Percentiles rank a stretch among this genome's conserved stretches.
phyloP scores from a whole-genome alignment of 331 rosid species.

The Ulmus americana region DNA sequence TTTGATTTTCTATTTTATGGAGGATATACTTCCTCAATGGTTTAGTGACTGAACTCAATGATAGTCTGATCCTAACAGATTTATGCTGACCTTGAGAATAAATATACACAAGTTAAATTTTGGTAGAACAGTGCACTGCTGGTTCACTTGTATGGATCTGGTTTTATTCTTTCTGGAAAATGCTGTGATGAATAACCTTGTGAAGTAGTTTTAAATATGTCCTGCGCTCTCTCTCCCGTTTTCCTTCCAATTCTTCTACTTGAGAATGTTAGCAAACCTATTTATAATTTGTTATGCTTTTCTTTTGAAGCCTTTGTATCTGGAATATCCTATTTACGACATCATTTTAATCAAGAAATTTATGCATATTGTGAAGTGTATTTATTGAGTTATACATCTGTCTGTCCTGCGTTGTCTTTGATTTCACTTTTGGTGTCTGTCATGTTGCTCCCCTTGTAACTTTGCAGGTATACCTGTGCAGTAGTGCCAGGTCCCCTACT shows the following conservation, averaged over 20 bases:
- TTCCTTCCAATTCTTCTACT: too few relatives aligned
- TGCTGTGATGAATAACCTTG: neutral
- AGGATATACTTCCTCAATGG: neutral
- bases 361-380: neutral
- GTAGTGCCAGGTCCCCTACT: too few relatives aligned
- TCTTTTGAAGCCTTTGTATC: neutral
- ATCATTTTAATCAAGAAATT: neutral
- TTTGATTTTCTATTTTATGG: neutral
- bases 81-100: neutral
- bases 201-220: too few relatives aligned
- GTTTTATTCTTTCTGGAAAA: neutral
- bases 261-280: neutral
- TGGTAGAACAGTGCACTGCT: neutral
- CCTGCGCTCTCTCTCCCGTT: too few relatives aligned
- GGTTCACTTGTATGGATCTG: neutral
- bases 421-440: neutral
- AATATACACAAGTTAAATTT: neutral
- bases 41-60: neutral
- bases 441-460: neutral
- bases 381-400: neutral
- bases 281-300: neutral
- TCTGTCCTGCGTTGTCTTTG: neutral
- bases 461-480: neutral
- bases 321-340: neutral
- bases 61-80: neutral